Base-by-base conservation (phyloP, 495 filamentous ascomycete genomes). In the Friedmanniomyces simplex region DNA sequence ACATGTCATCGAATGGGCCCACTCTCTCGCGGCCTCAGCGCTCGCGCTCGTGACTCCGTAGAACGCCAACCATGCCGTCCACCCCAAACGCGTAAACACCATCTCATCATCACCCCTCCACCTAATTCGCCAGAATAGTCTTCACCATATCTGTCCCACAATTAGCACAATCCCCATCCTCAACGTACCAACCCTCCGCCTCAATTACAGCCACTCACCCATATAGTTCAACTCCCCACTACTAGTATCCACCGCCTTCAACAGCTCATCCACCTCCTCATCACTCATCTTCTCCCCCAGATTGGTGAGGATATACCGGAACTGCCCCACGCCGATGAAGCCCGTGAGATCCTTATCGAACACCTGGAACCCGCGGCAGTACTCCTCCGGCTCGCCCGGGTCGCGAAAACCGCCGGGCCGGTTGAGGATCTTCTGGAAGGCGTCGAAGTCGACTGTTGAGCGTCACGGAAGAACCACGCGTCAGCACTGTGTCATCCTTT, bases 341-440 rank as follows among this genome's bases (percentile, higher is more conserved):
- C 93, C 93, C 50, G 90, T 95, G 83, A 91, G 85, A 72, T 98
- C 93, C 77, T 98, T 98, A 74, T 98, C 93, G 67, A 98, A 98
- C 57, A 97, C 93, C 74, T 97, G 93, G 74, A 98, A 98, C 48
- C 91, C 93, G 45, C 90, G 84, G 72, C 90, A 95, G 71, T 97
- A 98, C 73, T 97, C 91, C 63, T 97, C 91, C 11, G 91, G 91
- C 71, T 96, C 91, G 63, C 89, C 91, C 7, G 94, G 94, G 51
- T 97, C 91, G 64, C 93, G 90, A 84, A 97, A 98, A 53, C 93
- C 93, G 68, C 91, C 91, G 10, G 93, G 94, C 39, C 93, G 87
- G 78, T 97, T 97, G 59, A 98, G 87, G 65, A 96, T 81, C 68
- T 91, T 91, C 63, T 85, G 78, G 78, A 98, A 98, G 61, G 91